Evolutionary conservation across 2,329 filamentous ascomycete species (phyloP), one percentile per base, ranked within the genome.

Genomic region (Alternaria alternata): DNA sequence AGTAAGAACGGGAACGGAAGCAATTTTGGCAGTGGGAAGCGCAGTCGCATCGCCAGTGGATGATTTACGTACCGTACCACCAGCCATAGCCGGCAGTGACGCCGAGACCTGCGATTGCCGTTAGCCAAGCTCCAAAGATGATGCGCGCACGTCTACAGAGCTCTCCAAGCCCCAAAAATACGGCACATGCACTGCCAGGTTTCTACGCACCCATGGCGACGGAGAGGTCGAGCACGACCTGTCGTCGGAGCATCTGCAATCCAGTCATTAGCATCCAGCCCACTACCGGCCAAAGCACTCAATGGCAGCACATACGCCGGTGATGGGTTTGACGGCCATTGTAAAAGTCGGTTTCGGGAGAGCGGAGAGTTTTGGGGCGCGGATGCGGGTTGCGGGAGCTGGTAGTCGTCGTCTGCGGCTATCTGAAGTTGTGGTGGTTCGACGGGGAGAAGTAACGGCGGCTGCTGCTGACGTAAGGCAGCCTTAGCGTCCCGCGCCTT

Each of bases 171-270:
- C 46, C 36, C 38, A 26, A 36, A 51, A 51, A 16, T 39, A 30
- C 34, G 51, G 46, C 30, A 41, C 20, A 49, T 24, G 51, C 43
- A 38, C 18, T 48, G 46, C 16, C 7, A 28, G 18, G 12, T 32
- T 20, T 12, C 4, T 55, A 83, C 87, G 79, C 82, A 89, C 88
- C 88, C 74, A 88, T 81, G 67, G 87, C 86, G 75, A 89, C 86
- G 73, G 86, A 87, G 72, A 91, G 81, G 79, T 91, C 88, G 70
- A 90, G 83, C 70, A 91, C 87, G 61, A 90, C 81, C 75, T 83
- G 83, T 77, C 86, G 84, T 78, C 87, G 86, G 81, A 90, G 86
- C 85, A 89, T 89, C 87, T 89, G 73, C 59, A 63, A 36, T 51
- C 57, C 65, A 62, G 61, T 69, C 59, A 66, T 77, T 73, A 77